Conservation (phyloP, 2,329 filamentous ascomycete species). For the Fusarium sp. region DNA sequence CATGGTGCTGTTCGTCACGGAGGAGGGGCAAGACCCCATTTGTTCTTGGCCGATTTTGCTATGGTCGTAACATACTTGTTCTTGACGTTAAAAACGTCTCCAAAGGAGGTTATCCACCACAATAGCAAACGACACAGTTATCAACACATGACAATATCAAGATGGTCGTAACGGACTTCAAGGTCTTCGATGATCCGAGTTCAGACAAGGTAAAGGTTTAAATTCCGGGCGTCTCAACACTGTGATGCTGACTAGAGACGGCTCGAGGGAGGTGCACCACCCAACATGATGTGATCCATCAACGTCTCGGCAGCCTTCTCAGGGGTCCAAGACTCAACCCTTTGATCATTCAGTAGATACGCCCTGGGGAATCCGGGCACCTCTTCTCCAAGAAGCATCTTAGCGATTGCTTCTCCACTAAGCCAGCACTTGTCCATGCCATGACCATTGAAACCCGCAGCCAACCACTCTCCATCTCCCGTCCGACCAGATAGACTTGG, state of each 20-base stretch:
- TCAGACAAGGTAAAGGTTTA: not conserved
- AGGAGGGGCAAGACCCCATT: not conserved
- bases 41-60: not conserved
- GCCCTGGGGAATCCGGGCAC: constrained; percentile 33
- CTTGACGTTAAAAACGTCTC: too few relatives aligned
- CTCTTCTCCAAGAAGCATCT: constrained; percentile 42
- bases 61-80: too few relatives aligned
- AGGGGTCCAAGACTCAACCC: constrained; percentile 17
- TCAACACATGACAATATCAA: too few relatives aligned
- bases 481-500: constrained; percentile 38
- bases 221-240: not conserved
- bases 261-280: constrained; percentile 9
- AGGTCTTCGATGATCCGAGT: not conserved
- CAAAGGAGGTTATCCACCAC: too few relatives aligned
- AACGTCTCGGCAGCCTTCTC: constrained; percentile 27
- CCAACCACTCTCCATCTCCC: constrained; percentile 57
- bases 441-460: constrained; percentile 61
- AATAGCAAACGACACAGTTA: too few relatives aligned
- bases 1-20: not conserved
- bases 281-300: constrained; percentile 31
- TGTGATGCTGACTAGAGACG: constrained; percentile 4
- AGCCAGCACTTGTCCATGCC: constrained; percentile 66
- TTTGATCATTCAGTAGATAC: constrained; percentile 15
- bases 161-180: not conserved
- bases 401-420: constrained; percentile 55